Evolutionary conservation across 257 asterid species (phyloP).

Genomic region (Solanum rostratum): DNA sequence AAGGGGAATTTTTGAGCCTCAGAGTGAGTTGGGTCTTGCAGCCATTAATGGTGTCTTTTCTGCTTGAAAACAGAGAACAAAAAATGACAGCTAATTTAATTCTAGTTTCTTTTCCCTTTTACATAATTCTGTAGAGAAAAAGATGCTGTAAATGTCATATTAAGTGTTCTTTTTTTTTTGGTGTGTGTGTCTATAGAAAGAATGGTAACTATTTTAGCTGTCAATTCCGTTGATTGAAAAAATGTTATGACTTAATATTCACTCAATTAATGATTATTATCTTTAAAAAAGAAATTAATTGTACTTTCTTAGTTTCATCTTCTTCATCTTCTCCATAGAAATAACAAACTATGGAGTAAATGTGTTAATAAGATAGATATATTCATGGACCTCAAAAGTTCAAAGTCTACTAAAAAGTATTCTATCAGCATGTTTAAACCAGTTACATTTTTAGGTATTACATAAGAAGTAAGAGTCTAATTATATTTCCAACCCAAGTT

Average conservation of each 20-base stretch:
- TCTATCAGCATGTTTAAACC: too few species aligned
- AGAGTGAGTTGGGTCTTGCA: conserved; percentile 33
- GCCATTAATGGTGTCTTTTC: conserved; percentile 49
- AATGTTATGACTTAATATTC: too few species aligned
- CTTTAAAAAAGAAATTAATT: too few species aligned
- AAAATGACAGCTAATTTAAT: background rate
- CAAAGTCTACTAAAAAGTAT: too few species aligned
- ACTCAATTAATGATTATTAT: too few species aligned
- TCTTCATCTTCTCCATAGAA: too few species aligned
- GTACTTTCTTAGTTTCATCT: too few species aligned
- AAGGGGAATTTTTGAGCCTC: conserved; percentile 19
- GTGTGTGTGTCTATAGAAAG: background rate
- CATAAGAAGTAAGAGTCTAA: background rate
- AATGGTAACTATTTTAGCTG: background rate
- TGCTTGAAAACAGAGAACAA: conserved; percentile 19
- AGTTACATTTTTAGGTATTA: background rate
- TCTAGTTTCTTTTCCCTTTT: background rate
- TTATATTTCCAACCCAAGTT: background rate
- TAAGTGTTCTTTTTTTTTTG: background rate
- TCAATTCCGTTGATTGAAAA: background rate
- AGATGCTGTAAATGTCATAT: background rate
- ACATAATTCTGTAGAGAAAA: background rate
- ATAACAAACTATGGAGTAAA: too few species aligned
- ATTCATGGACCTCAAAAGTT: too few species aligned
- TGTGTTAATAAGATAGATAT: too few species aligned